phyloP scores from a whole-genome alignment of 2,329 filamentous ascomycete genomes.

The Hymenoscyphus scutula region DNA sequence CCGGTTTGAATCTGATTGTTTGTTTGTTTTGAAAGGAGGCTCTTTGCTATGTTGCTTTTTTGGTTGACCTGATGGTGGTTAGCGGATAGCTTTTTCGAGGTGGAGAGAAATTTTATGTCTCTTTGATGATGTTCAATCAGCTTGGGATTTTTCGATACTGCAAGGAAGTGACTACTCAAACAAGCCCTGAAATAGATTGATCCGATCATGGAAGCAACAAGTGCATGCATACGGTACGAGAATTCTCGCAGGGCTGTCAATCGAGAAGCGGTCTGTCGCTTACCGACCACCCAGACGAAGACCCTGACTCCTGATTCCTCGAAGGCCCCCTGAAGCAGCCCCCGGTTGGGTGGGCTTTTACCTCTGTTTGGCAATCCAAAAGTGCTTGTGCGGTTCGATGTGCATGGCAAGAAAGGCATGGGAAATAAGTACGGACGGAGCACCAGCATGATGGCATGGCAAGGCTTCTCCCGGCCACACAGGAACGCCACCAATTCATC shows the following conservation, averaged over 20 bases:
- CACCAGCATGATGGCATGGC: not conserved
- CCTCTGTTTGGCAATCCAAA: not conserved
- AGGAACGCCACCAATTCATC: not conserved
- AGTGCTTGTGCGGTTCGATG: not conserved
- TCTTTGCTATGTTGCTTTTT: too few relatives aligned
- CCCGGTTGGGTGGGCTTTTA: not conserved
- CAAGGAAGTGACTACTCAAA: not conserved
- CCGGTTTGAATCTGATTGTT: not conserved
- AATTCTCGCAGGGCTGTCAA: not conserved
- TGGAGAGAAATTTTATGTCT: not conserved
- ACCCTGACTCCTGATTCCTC: not conserved
- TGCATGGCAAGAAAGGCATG: not conserved
- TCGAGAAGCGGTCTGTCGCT: not conserved
- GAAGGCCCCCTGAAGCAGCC: not conserved
- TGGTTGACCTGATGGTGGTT: too few relatives aligned
- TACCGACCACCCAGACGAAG: not conserved
- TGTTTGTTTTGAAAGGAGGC: not conserved
- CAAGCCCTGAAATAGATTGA: not conserved
- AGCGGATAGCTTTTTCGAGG: too few relatives aligned
- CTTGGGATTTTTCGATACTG: not conserved
- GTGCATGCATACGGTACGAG: conserved; percentile 1
- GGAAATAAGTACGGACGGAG: too few relatives aligned
- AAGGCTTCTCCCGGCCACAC: not conserved
- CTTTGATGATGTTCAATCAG: not conserved
- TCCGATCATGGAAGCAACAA: not conserved